Evolutionary conservation across 352 stramenopile genomes (phyloP), one percentile per base, ranked within the genome.

Genomic region (Pythium diclinum): DNA sequence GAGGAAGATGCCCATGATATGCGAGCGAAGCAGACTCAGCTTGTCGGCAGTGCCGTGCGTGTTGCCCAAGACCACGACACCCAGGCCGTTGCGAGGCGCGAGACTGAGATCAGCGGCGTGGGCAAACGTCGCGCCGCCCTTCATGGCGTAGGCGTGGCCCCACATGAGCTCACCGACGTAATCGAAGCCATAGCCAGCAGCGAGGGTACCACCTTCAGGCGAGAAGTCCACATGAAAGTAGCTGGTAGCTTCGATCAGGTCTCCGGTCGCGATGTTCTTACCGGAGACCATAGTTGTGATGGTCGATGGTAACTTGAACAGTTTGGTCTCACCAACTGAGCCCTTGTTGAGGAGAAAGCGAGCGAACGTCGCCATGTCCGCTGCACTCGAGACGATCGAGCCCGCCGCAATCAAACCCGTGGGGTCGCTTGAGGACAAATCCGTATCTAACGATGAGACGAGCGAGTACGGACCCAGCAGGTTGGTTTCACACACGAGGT

Each of bases 1-100:
- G 10, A 91, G 61, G 42, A 91, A 88, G 28, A 91, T 66, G 0
- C 81, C 81, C 65, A 89, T 79, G 17, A 88, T 59, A 59, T 90
- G 86, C 30, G 79, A 81, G 3, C 81, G 77, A 11, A 85, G 38
- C 87, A 74, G 70, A 77, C n/a, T 71, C 76, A 2, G 70, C 25
- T 32, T 69, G 5, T 47, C 48, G 0, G 33, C 53, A 10, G 74
- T 67, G 1, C 69, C 71, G 52, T 87, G 71, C 2, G 78, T 76
- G 44, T 91, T 91, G 55, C 67, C 69, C 63, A 88, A 71, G 38
- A 91, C 40, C 51, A 83, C 65, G 25, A 91, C 71, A 0, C 72
- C 79, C 3, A 91, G 59, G 19, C 77, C 46, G 9, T 70, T 71
- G 14, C 71, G 68, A 1, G 79, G 79, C 3, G 69, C 56, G 47